Evolutionary conservation across 495 filamentous ascomycete species (phyloP).

Genomic region (Aspergillus indologenus): DNA sequence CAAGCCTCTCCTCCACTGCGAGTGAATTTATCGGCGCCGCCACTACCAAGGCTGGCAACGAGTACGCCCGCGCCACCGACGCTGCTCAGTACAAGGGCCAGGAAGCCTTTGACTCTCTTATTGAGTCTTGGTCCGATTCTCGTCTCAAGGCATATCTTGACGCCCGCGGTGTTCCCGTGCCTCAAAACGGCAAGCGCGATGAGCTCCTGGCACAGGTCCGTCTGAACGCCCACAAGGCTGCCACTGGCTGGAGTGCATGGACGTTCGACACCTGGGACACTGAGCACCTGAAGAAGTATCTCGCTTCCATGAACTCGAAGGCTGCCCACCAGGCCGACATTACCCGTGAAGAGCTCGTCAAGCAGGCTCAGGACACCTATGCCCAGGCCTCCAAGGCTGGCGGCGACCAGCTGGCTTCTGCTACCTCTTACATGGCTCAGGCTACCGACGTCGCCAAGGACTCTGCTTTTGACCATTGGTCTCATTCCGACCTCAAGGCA

Average conservation of each 20-base stretch:
- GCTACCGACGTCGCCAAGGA: constrained; percentile 70
- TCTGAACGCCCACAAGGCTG: constrained; percentile 67
- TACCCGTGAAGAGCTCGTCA: constrained; percentile 69
- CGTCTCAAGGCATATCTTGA: constrained; percentile 70
- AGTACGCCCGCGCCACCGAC: constrained; percentile 74
- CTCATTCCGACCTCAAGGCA: constrained; percentile 72
- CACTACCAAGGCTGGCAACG: constrained; percentile 75
- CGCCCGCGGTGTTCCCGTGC: constrained; percentile 60
- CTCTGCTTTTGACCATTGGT: constrained; percentile 74
- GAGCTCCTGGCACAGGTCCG: constrained; percentile 76
- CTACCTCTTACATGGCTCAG: constrained; percentile 67
- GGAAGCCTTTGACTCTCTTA: constrained; percentile 62
- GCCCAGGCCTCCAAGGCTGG: constrained; percentile 66
- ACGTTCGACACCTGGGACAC: constrained; percentile 80
- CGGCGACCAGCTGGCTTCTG: constrained; percentile 65
- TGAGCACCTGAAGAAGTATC: constrained; percentile 73
- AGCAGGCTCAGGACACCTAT: constrained; percentile 69
- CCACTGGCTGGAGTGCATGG: constrained; percentile 70
- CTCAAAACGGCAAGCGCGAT: constrained; percentile 71
- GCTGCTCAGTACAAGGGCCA: constrained; percentile 60
- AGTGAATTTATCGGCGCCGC: constrained; percentile 72
- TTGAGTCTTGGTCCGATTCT: constrained; percentile 67
- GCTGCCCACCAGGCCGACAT: constrained; percentile 59
- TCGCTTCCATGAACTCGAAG: constrained; percentile 67
- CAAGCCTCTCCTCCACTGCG: constrained; percentile 40